A percentile compares a stretch with the other conserved stretches of the same genome.
Evolutionary conservation across 768 basidiomycete species (phyloP).

Genomic region (Inosperma sp.): DNA sequence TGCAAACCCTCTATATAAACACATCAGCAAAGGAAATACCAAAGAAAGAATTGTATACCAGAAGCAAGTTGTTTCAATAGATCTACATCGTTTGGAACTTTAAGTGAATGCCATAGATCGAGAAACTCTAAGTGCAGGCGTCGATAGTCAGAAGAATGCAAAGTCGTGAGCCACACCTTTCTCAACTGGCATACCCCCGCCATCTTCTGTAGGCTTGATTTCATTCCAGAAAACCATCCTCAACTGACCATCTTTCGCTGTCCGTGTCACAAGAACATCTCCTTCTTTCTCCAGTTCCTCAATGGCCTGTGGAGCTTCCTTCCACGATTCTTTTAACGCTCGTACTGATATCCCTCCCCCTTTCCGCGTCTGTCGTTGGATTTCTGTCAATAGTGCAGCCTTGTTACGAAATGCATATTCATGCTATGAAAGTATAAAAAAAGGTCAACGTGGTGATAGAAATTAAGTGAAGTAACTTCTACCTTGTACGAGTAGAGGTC

Average conservation of each 20-base stretch:
- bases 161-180: constrained; percentile 51
- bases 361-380: constrained; percentile 77
- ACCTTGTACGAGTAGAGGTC: constrained; percentile 86
- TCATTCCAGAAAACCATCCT: constrained; percentile 91
- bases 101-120: constrained; percentile 81
- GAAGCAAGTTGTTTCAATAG: constrained; percentile 71
- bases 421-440: constrained; percentile 45
- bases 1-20: constrained; percentile 65
- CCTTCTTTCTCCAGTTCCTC: constrained; percentile 90
- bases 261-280: constrained; percentile 83
- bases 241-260: constrained; percentile 75
- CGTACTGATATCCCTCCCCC: constrained; percentile 84
- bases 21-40: constrained; percentile 10
- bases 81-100: constrained; percentile 83
- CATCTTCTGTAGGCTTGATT: constrained; percentile 70
- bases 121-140: constrained; percentile 59
- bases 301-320: constrained; percentile 75
- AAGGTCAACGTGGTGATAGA: background rate
- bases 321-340: constrained; percentile 86
- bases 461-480: constrained; percentile 17
- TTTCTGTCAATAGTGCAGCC: constrained; percentile 76
- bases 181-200: constrained; percentile 68
- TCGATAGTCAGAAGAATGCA: constrained; percentile 4
- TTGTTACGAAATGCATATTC: constrained; percentile 85
- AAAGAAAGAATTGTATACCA: constrained; percentile 38